A percentile compares a stretch with the other conserved stretches of the same genome.
These are phyloP conservation scores for Ampelocalamus luodianensis DNA, from an alignment of 176 grass and related monocot species.

Conservation along the genomic window DNA sequence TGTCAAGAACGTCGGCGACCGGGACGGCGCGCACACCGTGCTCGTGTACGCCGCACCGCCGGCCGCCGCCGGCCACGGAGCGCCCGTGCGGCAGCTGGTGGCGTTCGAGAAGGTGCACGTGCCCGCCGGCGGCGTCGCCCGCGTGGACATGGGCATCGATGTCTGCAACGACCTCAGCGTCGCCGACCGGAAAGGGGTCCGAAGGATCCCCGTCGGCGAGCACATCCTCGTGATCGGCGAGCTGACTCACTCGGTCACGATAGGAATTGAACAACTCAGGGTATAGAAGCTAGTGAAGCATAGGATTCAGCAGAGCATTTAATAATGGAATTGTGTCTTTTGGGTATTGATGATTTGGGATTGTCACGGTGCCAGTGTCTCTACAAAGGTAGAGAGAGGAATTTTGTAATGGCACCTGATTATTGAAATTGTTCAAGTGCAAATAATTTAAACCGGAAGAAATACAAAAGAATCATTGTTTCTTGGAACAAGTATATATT, in stretches of 20 bases:
- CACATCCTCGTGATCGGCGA: conserved; percentile 64
- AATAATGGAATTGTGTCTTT: conserved; percentile 11
- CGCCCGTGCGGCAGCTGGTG: conserved; percentile 60
- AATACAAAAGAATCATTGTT: conserved; percentile 45
- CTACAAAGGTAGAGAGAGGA: conserved; percentile 48
- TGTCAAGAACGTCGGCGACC: conserved; percentile 59
- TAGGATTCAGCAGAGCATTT: conserved; percentile 15
- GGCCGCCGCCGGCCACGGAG: background rate
- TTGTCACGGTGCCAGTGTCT: conserved; percentile 39
- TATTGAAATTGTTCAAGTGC: conserved; percentile 31
- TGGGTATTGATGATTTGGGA: background rate
- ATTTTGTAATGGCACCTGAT: conserved; percentile 38
- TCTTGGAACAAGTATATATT: background rate
- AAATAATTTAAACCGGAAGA: conserved; percentile 29
- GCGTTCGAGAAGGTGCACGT: conserved; percentile 86
- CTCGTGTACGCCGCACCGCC: conserved; percentile 62
- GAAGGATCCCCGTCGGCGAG: conserved; percentile 65
- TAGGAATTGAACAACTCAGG: conserved; percentile 47
- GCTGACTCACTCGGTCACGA: conserved; percentile 57
- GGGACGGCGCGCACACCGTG: conserved; percentile 73
- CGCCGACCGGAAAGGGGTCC: conserved; percentile 52
- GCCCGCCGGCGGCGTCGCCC: conserved; percentile 44
- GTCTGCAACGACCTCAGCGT: conserved; percentile 65
- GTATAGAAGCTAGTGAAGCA: conserved; percentile 21
- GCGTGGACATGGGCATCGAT: conserved; percentile 63